These are phyloP conservation scores for Daldinia decipiens DNA, from an alignment of 495 filamentous ascomycete genomes.

Conservation along the genomic window DNA sequence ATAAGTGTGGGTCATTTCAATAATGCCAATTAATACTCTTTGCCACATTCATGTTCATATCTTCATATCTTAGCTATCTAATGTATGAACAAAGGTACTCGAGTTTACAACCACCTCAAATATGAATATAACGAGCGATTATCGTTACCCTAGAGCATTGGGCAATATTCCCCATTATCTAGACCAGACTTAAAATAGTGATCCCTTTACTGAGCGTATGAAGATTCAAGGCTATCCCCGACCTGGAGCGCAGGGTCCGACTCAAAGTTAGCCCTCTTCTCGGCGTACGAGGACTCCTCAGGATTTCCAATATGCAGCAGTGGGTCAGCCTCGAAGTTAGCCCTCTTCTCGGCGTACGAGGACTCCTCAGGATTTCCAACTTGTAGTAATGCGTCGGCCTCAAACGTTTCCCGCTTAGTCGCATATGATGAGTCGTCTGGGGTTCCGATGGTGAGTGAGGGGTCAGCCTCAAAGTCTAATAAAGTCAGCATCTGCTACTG, in stretches of 20 bases:
- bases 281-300: not conserved
- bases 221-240: slow-evolving; percentile 15
- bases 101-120: not conserved
- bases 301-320: not conserved
- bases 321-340: slow-evolving; percentile 10
- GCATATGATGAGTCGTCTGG: not conserved
- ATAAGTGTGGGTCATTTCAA: not conserved
- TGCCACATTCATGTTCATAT: not conserved
- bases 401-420: not conserved
- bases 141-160: not conserved
- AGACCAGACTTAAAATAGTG: not conserved
- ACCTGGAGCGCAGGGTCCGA: slow-evolving; percentile 23
- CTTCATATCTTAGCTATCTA: too few relatives aligned
- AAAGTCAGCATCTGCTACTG: not conserved
- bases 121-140: not conserved
- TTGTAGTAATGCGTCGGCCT: not conserved
- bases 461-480: slow-evolving; percentile 1
- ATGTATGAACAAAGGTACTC: not conserved
- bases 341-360: not conserved
- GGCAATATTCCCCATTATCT: not conserved
- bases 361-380: not conserved
- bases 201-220: slow-evolving; percentile 15
- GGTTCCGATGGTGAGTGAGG: not conserved
- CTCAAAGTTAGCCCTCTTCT: slow-evolving; percentile 12
- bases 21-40: not conserved